Percentiles rank a stretch among this genome's conserved stretches.
Conservation (phyloP, 2,329 filamentous ascomycete genomes). For the Apiospora sp. region DNA sequence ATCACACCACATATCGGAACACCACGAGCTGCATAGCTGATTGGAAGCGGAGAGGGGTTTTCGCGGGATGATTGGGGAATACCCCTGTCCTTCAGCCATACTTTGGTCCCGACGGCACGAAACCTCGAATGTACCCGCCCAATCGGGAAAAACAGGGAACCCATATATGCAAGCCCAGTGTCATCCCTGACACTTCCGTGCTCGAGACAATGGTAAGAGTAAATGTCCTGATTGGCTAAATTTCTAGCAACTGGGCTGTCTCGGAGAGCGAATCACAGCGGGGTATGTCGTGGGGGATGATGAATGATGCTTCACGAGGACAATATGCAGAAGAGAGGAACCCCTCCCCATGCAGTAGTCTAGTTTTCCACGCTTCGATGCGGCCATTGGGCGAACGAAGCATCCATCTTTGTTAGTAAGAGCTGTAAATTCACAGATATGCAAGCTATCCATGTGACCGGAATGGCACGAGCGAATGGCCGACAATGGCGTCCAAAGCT, state of each 20-base stretch:
- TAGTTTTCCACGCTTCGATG: neutral
- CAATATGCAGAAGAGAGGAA: neutral
- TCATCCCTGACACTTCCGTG: neutral
- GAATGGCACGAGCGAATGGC: neutral
- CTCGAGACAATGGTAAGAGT: neutral
- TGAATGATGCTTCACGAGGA: neutral
- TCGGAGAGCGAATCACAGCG: neutral
- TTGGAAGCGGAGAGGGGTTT: neutral
- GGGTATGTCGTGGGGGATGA: neutral
- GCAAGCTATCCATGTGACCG: slow-evolving; percentile 4
- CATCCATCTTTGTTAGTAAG: neutral
- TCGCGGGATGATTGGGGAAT: neutral
- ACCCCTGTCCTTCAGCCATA: neutral
- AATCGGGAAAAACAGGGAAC: neutral
- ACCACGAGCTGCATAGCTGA: neutral
- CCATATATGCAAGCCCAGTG: neutral
- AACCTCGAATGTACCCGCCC: neutral
- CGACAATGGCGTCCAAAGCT: neutral
- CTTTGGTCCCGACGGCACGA: neutral
- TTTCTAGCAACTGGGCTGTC: slow-evolving; percentile 7
- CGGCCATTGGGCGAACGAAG: neutral
- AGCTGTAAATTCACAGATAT: slow-evolving; percentile 1
- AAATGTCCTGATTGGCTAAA: neutral
- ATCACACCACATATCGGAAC: neutral
- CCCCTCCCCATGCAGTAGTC: neutral